Evolutionary conservation across 1,284 basidiomycete species (phyloP), one percentile per base, ranked within the genome.

Genomic region (Ustilago nuda): DNA sequence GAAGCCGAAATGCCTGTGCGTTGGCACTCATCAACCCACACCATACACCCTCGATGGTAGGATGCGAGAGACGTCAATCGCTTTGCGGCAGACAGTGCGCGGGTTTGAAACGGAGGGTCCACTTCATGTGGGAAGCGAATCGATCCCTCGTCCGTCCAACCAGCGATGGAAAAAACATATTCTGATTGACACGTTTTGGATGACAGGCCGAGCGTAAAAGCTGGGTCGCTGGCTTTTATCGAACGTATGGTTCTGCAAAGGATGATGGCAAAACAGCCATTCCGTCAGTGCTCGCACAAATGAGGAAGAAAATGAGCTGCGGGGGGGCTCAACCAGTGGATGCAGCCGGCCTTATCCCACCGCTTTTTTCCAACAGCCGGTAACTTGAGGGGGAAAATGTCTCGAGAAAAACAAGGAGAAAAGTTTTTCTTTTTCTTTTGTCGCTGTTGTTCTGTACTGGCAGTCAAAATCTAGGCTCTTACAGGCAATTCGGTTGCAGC

Each of bases 161-260:
- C 68, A 71, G 19, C 32, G 55, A 54, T 36, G 54, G 35, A 50
- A 61, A 23, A 65, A 37, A 46, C 58, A 36, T 60, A 69, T 23
- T 59, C 52, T 39, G 13, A 51, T 51, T 30, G 68, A 71, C 68
- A 71, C 68, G 68, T 71, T 71, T 57, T 59, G 33, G 61, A 50
- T 56, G 58, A 66, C 61, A 66, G 64, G 64, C 57, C 64, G 64
- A 51, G 30, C 46, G n/a, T 45, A 15, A 66, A 66, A 66, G 64
- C 64, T 61, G 64, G 64, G 64, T 66, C 17, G 19, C 13, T 35
- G 13, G 32, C 3, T 48, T 17, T 27, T 30, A 27, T 15, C 36
- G 17, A 37, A 15, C 30, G 54, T 30, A 30, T 15, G 23, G 41
- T 32, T 27, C 23, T 27, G 23, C 23, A 27, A 27, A 27, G 23